Evolutionary conservation across 176 grass and related monocot genomes (phyloP).

Genomic region (Avena atlantica): DNA sequence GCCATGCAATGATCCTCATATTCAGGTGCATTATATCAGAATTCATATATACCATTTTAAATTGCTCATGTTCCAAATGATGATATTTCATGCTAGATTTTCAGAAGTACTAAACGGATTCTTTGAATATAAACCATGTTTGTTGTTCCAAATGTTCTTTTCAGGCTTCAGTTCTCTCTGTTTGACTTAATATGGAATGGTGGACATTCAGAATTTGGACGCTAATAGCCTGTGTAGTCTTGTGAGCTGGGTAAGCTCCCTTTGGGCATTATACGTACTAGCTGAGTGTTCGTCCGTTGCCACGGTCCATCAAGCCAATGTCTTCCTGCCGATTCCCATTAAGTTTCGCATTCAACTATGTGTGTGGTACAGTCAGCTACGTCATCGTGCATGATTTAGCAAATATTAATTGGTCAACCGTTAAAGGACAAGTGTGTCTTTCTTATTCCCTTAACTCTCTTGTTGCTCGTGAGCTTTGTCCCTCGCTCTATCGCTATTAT

Average conservation of each 20-base stretch:
- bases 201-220: constrained; percentile 57
- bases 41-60: constrained; percentile 24
- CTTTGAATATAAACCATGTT: constrained; percentile 23
- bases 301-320: no score
- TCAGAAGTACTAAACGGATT: background rate
- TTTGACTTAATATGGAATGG: constrained; percentile 62
- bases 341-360: no score
- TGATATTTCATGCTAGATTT: constrained; percentile 1
- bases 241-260: constrained; percentile 79
- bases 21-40: constrained; percentile 65
- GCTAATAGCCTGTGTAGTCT: constrained; percentile 58
- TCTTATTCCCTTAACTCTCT: no score
- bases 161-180: constrained; percentile 80
- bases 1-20: constrained; percentile 74
- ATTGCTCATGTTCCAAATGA: constrained; percentile 8
- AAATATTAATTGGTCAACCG: no score
- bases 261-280: background rate
- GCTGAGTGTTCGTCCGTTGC: no score
- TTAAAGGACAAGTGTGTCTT: no score
- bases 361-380: no score
- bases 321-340: no score
- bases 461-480: no score
- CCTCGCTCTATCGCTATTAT: no score
- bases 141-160: constrained; percentile 42
- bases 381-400: no score